Conservation (phyloP, 2,329 filamentous ascomycete genomes). For the Xylariales sp. region DNA sequence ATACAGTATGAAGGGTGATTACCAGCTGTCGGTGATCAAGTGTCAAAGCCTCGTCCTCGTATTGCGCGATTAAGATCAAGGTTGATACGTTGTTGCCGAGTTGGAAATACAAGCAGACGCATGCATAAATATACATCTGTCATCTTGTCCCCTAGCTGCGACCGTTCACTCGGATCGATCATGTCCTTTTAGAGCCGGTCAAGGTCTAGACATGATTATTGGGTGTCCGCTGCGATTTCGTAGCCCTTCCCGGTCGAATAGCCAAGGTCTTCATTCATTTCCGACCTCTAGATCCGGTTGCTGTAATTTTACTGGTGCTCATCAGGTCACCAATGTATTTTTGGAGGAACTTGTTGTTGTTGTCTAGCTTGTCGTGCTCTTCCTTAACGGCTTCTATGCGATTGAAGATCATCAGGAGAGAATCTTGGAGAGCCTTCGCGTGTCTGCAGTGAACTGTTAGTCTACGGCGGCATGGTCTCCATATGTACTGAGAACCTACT, state of each 20-base stretch:
- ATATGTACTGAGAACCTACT: slow-evolving; percentile 33
- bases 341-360: slow-evolving; percentile 93
- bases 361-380: slow-evolving; percentile 95
- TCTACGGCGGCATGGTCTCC: background rate
- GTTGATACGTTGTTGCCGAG: background rate
- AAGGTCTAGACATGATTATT: background rate
- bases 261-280: slow-evolving; percentile 38
- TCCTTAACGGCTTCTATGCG: slow-evolving; percentile 90
- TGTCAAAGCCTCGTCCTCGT: background rate
- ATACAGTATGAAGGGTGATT: background rate
- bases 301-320: slow-evolving; percentile 72
- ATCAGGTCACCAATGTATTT: slow-evolving; percentile 98
- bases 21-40: background rate
- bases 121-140: background rate
- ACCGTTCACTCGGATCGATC: too few relatives aligned
- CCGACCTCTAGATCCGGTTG: slow-evolving; percentile 46
- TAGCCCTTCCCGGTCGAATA: background rate
- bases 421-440: slow-evolving; percentile 83
- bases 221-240: background rate
- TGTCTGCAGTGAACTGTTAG: slow-evolving; percentile 52
- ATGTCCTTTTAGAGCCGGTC: too few relatives aligned
- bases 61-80: background rate
- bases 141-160: too few relatives aligned
- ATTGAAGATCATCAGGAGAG: slow-evolving; percentile 82
- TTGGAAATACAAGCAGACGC: background rate